These are phyloP conservation scores for Protomyces inouyei DNA, from an alignment of 1,139 yeast species.

Conservation along the genomic window DNA sequence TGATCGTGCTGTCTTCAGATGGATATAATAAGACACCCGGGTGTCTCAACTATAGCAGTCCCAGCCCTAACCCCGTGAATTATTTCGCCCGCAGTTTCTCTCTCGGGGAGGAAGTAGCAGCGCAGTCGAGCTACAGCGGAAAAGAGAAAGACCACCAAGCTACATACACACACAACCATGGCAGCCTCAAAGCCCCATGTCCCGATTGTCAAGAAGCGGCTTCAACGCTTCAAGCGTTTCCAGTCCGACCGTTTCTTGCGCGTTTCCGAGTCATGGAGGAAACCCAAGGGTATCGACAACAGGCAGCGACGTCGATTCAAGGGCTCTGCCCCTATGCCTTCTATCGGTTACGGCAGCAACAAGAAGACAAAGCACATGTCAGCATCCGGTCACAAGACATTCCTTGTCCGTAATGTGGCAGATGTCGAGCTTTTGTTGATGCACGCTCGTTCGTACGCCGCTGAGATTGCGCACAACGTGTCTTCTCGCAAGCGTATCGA, in stretches of 20 bases:
- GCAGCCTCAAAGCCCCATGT: constrained; percentile 98
- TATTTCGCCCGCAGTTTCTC: neutral
- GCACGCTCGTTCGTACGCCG: constrained; percentile 99
- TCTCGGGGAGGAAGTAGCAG: too few species aligned
- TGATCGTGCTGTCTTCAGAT: neutral
- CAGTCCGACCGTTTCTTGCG: constrained; percentile 99
- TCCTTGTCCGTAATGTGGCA: constrained; percentile 84
- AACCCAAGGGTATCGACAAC: constrained; percentile 99
- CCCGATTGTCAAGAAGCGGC: constrained; percentile 99
- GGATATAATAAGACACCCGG: neutral
- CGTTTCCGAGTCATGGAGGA: constrained; percentile 99
- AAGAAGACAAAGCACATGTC: constrained; percentile 93
- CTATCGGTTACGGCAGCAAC: constrained; percentile 99
- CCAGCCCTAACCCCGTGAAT: neutral
- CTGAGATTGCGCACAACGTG: constrained; percentile 97
- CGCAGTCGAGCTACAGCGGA: too few species aligned
- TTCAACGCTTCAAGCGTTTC: constrained; percentile 99
- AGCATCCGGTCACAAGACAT: constrained; percentile 98
- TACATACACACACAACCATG: constrained; percentile 44
- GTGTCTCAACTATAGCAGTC: neutral
- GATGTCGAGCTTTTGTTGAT: constrained; percentile 93
- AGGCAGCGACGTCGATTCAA: constrained; percentile 97
- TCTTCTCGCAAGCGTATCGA: constrained; percentile 98
- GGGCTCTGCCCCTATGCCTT: constrained; percentile 98
- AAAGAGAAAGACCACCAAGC: too few species aligned